phyloP scores from a whole-genome alignment of 345 rosid genomes.

The Nasturtium officinale region DNA sequence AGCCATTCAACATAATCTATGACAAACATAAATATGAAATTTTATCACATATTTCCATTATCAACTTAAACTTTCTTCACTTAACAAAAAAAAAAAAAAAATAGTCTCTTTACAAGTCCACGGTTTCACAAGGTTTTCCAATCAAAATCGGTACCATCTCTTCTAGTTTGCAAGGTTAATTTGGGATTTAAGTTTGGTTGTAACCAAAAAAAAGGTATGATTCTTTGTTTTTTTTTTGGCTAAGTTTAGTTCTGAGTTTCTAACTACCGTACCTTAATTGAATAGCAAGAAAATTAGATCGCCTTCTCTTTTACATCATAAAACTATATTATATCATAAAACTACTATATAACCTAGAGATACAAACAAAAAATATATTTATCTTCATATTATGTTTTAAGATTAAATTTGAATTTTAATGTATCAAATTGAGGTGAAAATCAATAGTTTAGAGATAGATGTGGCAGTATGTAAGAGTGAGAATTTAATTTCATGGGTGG shows the following conservation, averaged over 20 bases:
- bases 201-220: no score
- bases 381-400: background rate
- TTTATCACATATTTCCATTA: background rate
- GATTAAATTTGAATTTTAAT: background rate
- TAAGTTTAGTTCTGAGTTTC: background rate
- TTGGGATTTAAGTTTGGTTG: no score
- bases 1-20: background rate
- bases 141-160: background rate
- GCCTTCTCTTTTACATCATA: no score
- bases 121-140: background rate
- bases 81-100: no score
- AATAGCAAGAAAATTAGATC: background rate
- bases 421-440: conserved; percentile 13
- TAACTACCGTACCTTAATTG: background rate
- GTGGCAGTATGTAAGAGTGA: conserved; percentile 12
- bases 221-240: background rate
- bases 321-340: no score
- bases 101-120: background rate
- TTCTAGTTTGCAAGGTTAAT: no score
- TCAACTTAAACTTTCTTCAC: background rate
- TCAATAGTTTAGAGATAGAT: background rate
- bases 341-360: no score
- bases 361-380: background rate
- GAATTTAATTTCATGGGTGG: conserved; percentile 40
- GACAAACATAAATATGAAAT: no score